Base-by-base conservation (phyloP, 345 rosid genomes). In the Rhizophora apiculata region DNA sequence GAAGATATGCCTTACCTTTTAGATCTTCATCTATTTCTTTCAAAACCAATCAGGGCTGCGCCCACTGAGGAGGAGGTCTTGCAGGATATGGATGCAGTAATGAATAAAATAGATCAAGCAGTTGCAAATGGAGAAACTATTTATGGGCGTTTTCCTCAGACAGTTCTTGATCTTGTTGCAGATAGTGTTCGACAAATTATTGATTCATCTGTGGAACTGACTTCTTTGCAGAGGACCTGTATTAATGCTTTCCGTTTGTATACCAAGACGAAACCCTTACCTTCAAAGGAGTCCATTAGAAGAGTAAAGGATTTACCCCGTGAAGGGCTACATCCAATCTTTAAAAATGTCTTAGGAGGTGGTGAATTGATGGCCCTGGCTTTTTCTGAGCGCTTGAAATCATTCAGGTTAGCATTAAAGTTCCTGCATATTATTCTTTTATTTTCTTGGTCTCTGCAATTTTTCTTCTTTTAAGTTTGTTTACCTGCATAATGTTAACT, bases 11-110 rank as follows among this genome's bases (percentile, higher is more conserved):
- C 99, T 24, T 95, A 88, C 72, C 73, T 92, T 72, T 74, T 95
- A 61, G 97, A 95, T 82, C 97, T 95, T 77, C 99, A 90, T 84
- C 84, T 95, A 20, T 92, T 92, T 80, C 91, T 95, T 67, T 95
- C 97, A 20, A 95, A 87, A 67, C 92, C 97, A 7, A 74, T 95
- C 56, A 83, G 84, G 79, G 82, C 99, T 74, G 96, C 99, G 20
- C 97, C 97, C 18, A 75, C 96, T 2, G 99, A 92, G 77, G 97
- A 88, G 60, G 96, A 95, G 88, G 92, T 92, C 60, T 78, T 95
- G 79, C 87, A 80, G 78, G 93, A 88, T 74, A 81, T 79, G 88
- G 93, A 88, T 43, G 87, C 88, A 55, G 89, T 83, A 58, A 85
- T 86, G 92, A 77, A 37, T 68, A 88, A 79, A 79, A 88, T 93